Conservation (phyloP, 2,329 filamentous ascomycete species). For the Elsinoe perseae region DNA sequence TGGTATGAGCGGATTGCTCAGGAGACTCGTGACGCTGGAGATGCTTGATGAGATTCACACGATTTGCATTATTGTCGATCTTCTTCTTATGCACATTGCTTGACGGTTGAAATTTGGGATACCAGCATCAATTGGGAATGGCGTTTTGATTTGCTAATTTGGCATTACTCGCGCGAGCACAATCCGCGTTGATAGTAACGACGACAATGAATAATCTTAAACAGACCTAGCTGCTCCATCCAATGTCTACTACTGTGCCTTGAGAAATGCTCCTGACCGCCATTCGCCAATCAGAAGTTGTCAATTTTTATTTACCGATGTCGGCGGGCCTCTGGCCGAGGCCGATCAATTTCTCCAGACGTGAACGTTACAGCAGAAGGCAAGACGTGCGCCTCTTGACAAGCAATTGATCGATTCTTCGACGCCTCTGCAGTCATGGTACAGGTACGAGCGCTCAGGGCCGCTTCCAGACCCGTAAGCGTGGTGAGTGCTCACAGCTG, state of each 20-base stretch:
- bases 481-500: background rate
- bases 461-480: background rate
- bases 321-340: conserved; percentile 3
- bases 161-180: background rate
- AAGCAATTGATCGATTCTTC: background rate
- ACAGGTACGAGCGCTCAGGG: background rate
- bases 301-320: conserved; percentile 7
- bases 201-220: background rate
- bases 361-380: background rate
- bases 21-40: conserved; percentile 37
- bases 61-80: background rate
- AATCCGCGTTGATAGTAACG: background rate
- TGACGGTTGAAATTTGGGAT: background rate
- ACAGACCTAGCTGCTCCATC: background rate
- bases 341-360: conserved; percentile 13
- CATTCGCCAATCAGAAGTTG: background rate
- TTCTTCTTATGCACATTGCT: background rate
- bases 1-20: conserved; percentile 64
- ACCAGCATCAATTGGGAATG: conserved; percentile 4
- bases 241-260: background rate
- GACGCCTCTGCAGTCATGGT: background rate
- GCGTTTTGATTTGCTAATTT: background rate
- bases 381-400: background rate
- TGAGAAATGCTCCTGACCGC: background rate
- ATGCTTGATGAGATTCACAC: background rate